Percentiles rank a stretch among this genome's conserved stretches.
These are phyloP conservation scores for Epichloe glyceriae DNA, from an alignment of 2,329 filamentous ascomycete species.

Conservation along the genomic window DNA sequence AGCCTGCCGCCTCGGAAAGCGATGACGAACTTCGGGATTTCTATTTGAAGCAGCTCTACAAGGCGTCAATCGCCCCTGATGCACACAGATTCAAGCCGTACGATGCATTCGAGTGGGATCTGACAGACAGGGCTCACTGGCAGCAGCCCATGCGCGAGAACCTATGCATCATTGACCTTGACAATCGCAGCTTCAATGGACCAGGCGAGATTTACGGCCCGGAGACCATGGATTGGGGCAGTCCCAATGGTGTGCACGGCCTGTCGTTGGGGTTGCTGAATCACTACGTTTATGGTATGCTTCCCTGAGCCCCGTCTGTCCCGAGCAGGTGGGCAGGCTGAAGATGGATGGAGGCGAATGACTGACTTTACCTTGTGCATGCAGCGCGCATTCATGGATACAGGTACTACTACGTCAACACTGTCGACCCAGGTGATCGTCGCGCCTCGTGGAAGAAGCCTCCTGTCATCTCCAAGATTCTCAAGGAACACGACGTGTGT, in stretches of 20 bases:
- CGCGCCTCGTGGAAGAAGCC: constrained; percentile 35
- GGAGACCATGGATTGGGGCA: constrained; percentile 23
- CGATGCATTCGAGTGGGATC: constrained; percentile 21
- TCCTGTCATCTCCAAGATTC: constrained; percentile 26
- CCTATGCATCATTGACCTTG: constrained; percentile 32
- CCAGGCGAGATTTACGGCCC: constrained; percentile 24
- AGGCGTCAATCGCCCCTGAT: constrained; percentile 16
- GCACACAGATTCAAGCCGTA: constrained; percentile 16
- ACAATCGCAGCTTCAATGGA: constrained; percentile 26
- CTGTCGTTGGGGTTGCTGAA: constrained; percentile 29
- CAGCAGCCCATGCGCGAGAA: constrained; percentile 22
- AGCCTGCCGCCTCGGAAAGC: background rate
- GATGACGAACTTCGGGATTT: constrained; percentile 15
- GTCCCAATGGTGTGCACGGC: constrained; percentile 19
- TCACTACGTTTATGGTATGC: constrained; percentile 30
- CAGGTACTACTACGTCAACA: constrained; percentile 32
- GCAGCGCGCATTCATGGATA: constrained; percentile 32
- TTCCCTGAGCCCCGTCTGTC: background rate
- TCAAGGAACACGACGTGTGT: constrained; percentile 29
- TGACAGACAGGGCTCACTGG: constrained; percentile 18
- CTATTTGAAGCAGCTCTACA: constrained; percentile 21
- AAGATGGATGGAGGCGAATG: background rate
- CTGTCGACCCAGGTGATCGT: constrained; percentile 25
- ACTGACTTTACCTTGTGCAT: background rate
- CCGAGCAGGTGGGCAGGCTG: background rate